Evolutionary conservation across 768 basidiomycete species (phyloP), one percentile per base, ranked within the genome.

Genomic region (Trametes villosa): DNA sequence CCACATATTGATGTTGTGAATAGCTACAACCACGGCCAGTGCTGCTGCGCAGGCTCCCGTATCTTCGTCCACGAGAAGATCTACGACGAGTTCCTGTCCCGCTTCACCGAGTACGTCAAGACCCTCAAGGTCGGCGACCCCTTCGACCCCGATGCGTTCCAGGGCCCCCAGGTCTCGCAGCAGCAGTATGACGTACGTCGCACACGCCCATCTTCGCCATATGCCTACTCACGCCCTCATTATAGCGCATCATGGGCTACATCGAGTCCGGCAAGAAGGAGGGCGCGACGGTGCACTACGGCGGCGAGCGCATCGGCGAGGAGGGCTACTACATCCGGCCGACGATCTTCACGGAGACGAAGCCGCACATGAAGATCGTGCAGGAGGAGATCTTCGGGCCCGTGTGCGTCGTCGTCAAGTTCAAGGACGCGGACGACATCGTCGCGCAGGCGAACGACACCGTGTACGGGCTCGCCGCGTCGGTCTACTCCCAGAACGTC

Each of bases 361-460:
- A 72, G 36, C 75, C 78, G 17, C 74, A 80, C 53, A 86, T 86
- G 84, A 79, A 76, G 69, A 86, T 87, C 68, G 81, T 85, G 27
- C 71, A 71, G 57, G 83, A 83, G 66, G 79, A 87, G 74, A 86
- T 87, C 68, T 86, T 87, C 67, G 86, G 86, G n/a, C 86, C 87
- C n/a, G 86, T 88, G 57, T 81, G 82, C 54, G 88, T 85, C 53
- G 72, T 92, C 29, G 78, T 84, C 74, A 86, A 84, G 70, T 92
- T 92, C 76, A 78, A 83, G 63, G 68, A 75, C 51, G 85, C 84
- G 62, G 81, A 83, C 65, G 85, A 91, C 58, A 86, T 86, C 38
- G 75, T 92, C 65, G 74, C 72, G 47, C 81, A 84, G 69, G 96
- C 94, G 27, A 99, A 99, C 75, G 88, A 96, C 71, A 89, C 91